A percentile compares a stretch with the other conserved stretches of the same genome.
These are phyloP conservation scores for Gnomoniopsis sp. DNA, from an alignment of 2,329 filamentous ascomycete species.

Conservation along the genomic window DNA sequence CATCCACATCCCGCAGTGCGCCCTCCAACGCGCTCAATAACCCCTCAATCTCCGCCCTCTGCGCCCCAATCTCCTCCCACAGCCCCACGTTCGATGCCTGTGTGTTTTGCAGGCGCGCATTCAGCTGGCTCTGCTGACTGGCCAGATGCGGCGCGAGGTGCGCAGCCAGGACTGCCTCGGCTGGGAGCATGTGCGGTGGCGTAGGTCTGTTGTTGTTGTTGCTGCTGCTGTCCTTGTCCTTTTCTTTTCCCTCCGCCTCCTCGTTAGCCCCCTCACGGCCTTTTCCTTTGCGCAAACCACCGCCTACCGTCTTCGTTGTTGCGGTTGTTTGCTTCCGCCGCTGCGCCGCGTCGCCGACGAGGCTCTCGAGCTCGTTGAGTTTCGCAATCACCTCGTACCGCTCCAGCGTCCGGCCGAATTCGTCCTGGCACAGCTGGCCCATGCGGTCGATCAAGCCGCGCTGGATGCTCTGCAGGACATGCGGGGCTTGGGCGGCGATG, in stretches of 20 bases:
- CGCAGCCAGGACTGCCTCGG: constrained; percentile 48
- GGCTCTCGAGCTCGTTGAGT: constrained; percentile 56
- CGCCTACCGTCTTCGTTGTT: background rate
- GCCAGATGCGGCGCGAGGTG: constrained; percentile 53
- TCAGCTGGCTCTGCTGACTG: constrained; percentile 53
- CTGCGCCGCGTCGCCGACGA: constrained; percentile 48
- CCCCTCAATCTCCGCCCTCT: constrained; percentile 52
- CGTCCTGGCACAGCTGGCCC: constrained; percentile 50
- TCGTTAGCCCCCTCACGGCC: background rate
- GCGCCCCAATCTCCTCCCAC: constrained; percentile 46
- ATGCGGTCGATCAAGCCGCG: constrained; percentile 55
- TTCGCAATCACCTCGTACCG: constrained; percentile 51
- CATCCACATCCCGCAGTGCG: constrained; percentile 51
- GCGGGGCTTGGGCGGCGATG: constrained; percentile 48
- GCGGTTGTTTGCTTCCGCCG: constrained; percentile 22
- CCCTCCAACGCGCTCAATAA: constrained; percentile 49
- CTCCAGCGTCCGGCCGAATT: constrained; percentile 54
- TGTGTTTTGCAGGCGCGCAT: constrained; percentile 53
- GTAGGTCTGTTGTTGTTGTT: constrained; percentile 32
- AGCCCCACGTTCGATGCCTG: constrained; percentile 55
- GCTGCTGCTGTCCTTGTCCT: background rate
- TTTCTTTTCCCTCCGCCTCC: background rate
- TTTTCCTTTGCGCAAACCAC: background rate
- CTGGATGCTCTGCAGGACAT: constrained; percentile 52
- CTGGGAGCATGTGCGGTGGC: constrained; percentile 50